These are phyloP conservation scores for Malassezia vespertilionis DNA, from an alignment of 1,284 basidiomycete genomes.

Conservation along the genomic window DNA sequence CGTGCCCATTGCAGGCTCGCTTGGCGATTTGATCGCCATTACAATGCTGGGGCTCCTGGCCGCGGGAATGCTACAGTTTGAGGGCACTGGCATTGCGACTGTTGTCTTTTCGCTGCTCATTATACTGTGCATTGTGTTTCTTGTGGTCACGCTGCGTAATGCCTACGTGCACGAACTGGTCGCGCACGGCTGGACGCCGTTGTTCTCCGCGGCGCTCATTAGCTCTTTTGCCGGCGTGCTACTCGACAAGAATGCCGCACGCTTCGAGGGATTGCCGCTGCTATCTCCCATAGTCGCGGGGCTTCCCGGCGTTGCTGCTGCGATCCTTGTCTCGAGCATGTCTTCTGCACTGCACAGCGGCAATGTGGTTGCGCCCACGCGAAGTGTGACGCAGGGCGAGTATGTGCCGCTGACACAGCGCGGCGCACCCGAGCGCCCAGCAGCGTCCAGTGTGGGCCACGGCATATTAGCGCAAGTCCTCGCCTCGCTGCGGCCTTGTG, in stretches of 20 bases:
- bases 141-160: constrained; percentile 56
- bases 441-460: background rate
- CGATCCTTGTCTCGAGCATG: constrained; percentile 79
- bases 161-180: constrained; percentile 61
- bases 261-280: constrained; percentile 75
- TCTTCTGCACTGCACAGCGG: constrained; percentile 67
- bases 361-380: constrained; percentile 14
- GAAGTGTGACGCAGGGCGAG: background rate
- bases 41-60: constrained; percentile 47
- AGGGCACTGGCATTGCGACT: constrained; percentile 48
- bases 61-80: constrained; percentile 42
- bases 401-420: constrained; percentile 5
- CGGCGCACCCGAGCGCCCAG: background rate
- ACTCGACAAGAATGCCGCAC: constrained; percentile 73
- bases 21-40: constrained; percentile 82
- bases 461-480: background rate
- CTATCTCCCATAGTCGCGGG: constrained; percentile 81
- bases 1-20: constrained; percentile 77
- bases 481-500: constrained; percentile 4
- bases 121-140: constrained; percentile 55
- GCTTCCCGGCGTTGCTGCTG: constrained; percentile 60
- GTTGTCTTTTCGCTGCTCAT: constrained; percentile 58
- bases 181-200: constrained; percentile 73
- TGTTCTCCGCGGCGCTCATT: constrained; percentile 84
- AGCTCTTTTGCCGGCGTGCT: constrained; percentile 82